Conservation (phyloP, 371 early-diverging fungal genomes). For the Neoconidiobolus thromboides region DNA sequence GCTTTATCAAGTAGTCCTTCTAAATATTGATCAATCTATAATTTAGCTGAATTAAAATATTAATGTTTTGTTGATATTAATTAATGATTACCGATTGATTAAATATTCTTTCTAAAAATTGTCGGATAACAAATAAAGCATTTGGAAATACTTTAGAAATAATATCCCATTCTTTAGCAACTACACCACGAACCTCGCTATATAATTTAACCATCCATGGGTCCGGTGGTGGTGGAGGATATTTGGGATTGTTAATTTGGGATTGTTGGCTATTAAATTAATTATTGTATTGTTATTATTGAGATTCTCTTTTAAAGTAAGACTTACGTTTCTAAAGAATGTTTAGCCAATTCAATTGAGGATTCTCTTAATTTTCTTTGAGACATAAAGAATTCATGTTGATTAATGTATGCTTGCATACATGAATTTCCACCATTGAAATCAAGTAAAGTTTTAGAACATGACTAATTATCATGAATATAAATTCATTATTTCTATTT, state of each 20-base stretch:
- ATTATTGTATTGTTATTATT: neutral
- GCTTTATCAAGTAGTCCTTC: conserved; percentile 56
- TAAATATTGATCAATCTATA: conserved; percentile 65
- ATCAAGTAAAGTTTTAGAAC: conserved; percentile 66
- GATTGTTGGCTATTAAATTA: conserved; percentile 9
- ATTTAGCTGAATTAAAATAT: neutral
- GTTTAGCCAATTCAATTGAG: conserved; percentile 5
- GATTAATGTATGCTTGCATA: conserved; percentile 85
- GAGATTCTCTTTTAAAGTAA: neutral
- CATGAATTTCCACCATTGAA: conserved; percentile 92
- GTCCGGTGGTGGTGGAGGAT: conserved; percentile 49
- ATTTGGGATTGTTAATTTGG: conserved; percentile 24
- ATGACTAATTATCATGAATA: conserved; percentile 26
- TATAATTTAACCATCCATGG: conserved; percentile 57
- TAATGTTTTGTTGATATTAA: neutral
- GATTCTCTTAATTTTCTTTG: conserved; percentile 43
- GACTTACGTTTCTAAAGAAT: neutral
- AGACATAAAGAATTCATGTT: conserved; percentile 86
- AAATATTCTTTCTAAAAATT: conserved; percentile 82
- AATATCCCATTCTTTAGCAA: conserved; percentile 67
- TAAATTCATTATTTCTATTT: neutral
- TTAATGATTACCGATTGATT: conserved; percentile 62
- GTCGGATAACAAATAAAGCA: conserved; percentile 72
- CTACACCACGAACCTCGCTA: conserved; percentile 59
- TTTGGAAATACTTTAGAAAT: conserved; percentile 88